Evolutionary conservation across 768 basidiomycete species (phyloP), one percentile per base, ranked within the genome.

Genomic region (Boletus sp.): DNA sequence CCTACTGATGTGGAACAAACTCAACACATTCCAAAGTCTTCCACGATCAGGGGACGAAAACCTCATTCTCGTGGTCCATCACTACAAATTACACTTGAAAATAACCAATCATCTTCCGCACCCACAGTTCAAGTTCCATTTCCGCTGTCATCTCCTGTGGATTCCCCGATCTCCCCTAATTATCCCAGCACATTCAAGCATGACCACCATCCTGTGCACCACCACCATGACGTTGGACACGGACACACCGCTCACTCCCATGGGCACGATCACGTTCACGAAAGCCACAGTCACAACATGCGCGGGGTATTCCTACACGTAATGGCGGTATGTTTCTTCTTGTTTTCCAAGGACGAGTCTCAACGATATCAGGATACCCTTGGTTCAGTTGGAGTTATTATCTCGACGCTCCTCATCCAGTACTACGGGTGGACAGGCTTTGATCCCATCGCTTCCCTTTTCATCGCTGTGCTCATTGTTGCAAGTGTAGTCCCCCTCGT

Each of bases 401-500:
- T 98, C 49, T 98, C 97, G 25, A 99, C 97, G 2, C 75, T 98
- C 17, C 81, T 98, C 51, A 98, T 99, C 57, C 87, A 95, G 67
- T 86, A 85, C 57, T 98, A 97, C 62, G 96, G 97, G 23, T 98
- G 95, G 94, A 98, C 96, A 13, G 94, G 94, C 19, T 99, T 98
- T 68, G 97, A 99, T 72, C 97, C 97, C 1, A 93, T 99, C 55
- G 97, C 97, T 0, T 95, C 93, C 9, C 75, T 99, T 29, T 96
- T 99, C 71, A 99, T 99, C 60, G 97, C 97, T 6, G 73, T 91
- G 9, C 75, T 99, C 59, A 99, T 99, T 62, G 92, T 93, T 21
- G 95, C 92, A 6, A 96, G 93, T 67, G 97, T 99, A 19, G 78
- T 96, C 23, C 97, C 97, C 11, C 84, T 99, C 38, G 93, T 99